These are phyloP conservation scores for Dactylella cylindrospora DNA, from an alignment of 2,329 filamentous ascomycete species.

Conservation along the genomic window DNA sequence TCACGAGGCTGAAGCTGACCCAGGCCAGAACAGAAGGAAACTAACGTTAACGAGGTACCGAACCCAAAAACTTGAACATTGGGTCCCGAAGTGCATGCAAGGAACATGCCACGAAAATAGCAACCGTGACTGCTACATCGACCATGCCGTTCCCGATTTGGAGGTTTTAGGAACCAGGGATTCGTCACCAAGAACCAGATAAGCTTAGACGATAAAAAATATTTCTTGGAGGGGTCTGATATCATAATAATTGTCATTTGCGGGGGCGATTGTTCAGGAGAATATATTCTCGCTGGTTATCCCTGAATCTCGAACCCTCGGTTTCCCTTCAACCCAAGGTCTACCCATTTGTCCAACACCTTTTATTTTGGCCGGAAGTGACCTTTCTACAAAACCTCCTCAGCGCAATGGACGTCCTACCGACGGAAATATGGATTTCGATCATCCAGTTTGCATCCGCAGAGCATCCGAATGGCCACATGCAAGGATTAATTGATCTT, in stretches of 20 bases:
- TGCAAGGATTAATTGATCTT: slow-evolving; percentile 45
- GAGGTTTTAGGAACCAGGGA: slow-evolving; percentile 5
- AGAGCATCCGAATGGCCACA: slow-evolving; percentile 12
- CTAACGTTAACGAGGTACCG: slow-evolving; percentile 2
- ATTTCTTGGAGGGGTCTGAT: no score
- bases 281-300: no score
- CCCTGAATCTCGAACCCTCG: no score
- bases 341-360: no score
- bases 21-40: neutral
- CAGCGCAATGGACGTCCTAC: slow-evolving; percentile 19
- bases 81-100: no score
- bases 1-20: slow-evolving; percentile 32
- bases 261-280: no score
- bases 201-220: no score
- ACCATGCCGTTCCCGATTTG: slow-evolving; percentile 24
- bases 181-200: slow-evolving; percentile 3
- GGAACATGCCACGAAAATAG: slow-evolving; percentile 42
- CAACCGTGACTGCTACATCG: slow-evolving; percentile 31
- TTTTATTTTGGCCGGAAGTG: no score
- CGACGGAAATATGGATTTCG: slow-evolving; percentile 40
- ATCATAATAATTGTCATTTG: no score
- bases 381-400: neutral
- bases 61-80: no score
- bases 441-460: slow-evolving; percentile 41
- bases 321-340: no score